Percentiles rank a stretch among this genome's conserved stretches.
These are phyloP conservation scores for Vachellia pachyceras DNA, from an alignment of 306 rosid genomes.

Conservation along the genomic window DNA sequence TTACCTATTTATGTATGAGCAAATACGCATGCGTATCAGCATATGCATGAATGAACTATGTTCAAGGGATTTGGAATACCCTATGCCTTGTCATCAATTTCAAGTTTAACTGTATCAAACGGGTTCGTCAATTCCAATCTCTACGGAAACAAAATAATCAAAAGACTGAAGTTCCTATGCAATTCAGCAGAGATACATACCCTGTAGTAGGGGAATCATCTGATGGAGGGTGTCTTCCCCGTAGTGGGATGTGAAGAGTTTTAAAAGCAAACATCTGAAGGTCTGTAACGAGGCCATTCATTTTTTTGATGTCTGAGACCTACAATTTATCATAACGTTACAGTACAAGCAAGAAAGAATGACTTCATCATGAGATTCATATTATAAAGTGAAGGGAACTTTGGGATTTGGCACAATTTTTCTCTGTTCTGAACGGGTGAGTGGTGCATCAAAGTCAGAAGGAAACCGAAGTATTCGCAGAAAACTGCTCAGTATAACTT, in stretches of 20 bases:
- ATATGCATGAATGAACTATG: background rate
- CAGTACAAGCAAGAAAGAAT: background rate
- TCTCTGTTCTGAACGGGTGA: background rate
- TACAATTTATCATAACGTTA: conserved; percentile 27
- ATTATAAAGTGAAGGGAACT: background rate
- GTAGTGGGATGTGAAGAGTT: conserved; percentile 69
- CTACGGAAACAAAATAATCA: background rate
- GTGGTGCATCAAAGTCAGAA: background rate
- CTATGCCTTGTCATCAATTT: background rate
- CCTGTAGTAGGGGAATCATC: conserved; percentile 41
- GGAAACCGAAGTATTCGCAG: background rate
- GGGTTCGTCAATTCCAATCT: background rate
- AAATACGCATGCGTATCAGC: background rate
- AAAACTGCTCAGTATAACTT: background rate
- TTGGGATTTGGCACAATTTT: background rate
- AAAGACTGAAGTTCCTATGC: background rate
- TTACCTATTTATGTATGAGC: background rate
- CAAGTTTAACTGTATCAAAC: background rate
- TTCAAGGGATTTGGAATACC: background rate
- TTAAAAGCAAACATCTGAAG: conserved; percentile 86
- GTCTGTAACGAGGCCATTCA: conserved; percentile 80
- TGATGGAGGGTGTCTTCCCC: conserved; percentile 81
- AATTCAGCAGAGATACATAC: conserved; percentile 33
- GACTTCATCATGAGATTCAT: background rate
- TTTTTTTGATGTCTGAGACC: conserved; percentile 78